Evolutionary conservation across 129 eudicot genomes (phyloP), one percentile per base, ranked within the genome.

Genomic region (Arctium lappa): DNA sequence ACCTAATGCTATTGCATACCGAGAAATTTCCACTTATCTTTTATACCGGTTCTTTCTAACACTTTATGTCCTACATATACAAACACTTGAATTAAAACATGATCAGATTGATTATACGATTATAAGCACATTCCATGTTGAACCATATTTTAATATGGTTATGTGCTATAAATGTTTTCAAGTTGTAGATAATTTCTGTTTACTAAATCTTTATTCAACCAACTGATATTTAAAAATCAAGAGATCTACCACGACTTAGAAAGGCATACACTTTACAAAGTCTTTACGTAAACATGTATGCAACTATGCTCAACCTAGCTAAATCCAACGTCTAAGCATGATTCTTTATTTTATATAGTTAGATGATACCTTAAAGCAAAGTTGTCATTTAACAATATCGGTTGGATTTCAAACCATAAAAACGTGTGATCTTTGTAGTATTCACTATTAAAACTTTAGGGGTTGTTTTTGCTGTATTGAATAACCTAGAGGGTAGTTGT

Each of bases 401-500:
- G 63, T 50, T 50, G n/a, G 5, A 50, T 13, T 50, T 50, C 6
- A 5, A 56, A 16, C 65, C 18, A 56, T 27, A 56, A 44, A 44
- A 38, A 50, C 5, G 63, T 13, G 63, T 50, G 63, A 50, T 13
- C 63, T 22, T 16, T 63, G 69, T 7, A 31, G 18, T 63, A 22
- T 22, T 8, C 42, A 60, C 13, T 80, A 82, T 65, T 33, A 32
- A 65, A 42, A 44, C 40, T 42, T 29, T 56, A 75, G 32, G 60
- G 76, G 3, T 11, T 10, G 5, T 82, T 68, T 42, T 11, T 3
- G 6, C 30, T 12, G 33, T 22, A 32, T 75, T 32, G 15, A 34
- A 46, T 18, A 82, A 66, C 80, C 7, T 62, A 18, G 31, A 63
- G 73, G 68, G 34, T 81, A 73, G 13, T 62, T 81, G 2, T 74